Evolutionary conservation across 495 filamentous ascomycete genomes (phyloP), one percentile per base, ranked within the genome.

Genomic region (Trichoderma gamsii): DNA sequence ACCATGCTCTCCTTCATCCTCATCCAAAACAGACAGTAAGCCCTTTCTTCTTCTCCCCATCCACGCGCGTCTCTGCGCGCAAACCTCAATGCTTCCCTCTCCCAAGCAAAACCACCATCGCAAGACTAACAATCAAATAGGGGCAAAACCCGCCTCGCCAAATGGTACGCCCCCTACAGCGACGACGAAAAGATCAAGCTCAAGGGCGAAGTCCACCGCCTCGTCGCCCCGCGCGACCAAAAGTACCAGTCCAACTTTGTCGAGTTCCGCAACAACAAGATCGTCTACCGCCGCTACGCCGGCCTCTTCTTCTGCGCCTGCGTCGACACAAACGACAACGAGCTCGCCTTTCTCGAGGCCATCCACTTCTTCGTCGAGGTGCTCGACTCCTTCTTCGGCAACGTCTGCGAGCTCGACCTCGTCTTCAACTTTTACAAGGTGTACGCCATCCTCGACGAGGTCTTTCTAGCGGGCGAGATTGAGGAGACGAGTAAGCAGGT

Each of bases 341-440:
- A 98, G 82, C 83, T 99, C 49, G 93, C 96, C 56, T 99, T 95
- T 76, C 83, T 99, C 66, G 95, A 99, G 78, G 95, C 94, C 0
- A 97, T 99, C 76, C 95, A 99, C 83, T 98, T 99, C 82, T 98
- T 99, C 75, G 95, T 99, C 70, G 95, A 99, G 81, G 95, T 99
- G 70, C 83, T 99, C 73, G 95, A 99, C 84, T 85, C 90, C 72
- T 99, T 99, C 82, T 99, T 99, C 76, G 95, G 95, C 72, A 99
- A 99, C 77, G 95, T 99, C 66, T 99, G 95, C 87, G 96, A 99
- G 82, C 83, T 99, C 71, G 95, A 99, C 74, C 95, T 99, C 75
- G 97, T 98, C 74, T 99, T 99, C 85, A 98, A 98, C 79, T 98
- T 98, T 78, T 95, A 97, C 76, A 98, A 98, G 81, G 95, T 96